phyloP scores from a whole-genome alignment of 495 filamentous ascomycete genomes.

The Daldinia childiae region DNA sequence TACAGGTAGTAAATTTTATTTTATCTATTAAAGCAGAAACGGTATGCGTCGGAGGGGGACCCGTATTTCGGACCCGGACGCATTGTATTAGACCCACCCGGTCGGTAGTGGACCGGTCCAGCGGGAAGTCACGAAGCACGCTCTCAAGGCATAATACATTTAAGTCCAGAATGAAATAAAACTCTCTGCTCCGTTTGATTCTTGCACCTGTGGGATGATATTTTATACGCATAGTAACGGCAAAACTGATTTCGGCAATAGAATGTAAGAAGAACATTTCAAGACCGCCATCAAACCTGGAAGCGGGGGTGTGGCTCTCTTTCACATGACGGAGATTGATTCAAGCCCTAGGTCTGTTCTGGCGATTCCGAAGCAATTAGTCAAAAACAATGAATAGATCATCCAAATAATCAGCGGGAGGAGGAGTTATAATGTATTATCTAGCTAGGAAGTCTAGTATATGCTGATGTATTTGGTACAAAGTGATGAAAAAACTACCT shows the following conservation, averaged over 20 bases:
- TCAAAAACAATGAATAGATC: background rate
- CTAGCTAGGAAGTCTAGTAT: background rate
- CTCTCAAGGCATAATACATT: background rate
- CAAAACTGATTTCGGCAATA: background rate
- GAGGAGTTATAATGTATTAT: no score
- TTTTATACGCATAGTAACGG: background rate
- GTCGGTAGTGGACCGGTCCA: background rate
- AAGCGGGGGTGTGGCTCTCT: background rate
- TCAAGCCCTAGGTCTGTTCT: background rate
- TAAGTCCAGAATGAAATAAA: background rate
- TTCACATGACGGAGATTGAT: background rate
- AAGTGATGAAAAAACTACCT: background rate
- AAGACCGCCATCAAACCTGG: slow-evolving; percentile 3
- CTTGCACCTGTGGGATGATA: background rate
- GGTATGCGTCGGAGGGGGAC: background rate
- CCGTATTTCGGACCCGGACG: background rate
- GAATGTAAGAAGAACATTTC: background rate
- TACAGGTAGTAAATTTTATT: background rate
- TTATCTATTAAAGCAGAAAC: background rate
- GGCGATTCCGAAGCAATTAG: background rate
- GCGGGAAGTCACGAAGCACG: slow-evolving; percentile 4
- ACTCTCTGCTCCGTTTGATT: background rate
- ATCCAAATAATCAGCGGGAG: background rate
- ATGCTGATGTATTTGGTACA: background rate
- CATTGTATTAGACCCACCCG: background rate